These are phyloP conservation scores for Phylloporus sp. DNA, from an alignment of 768 basidiomycete genomes.

Conservation along the genomic window DNA sequence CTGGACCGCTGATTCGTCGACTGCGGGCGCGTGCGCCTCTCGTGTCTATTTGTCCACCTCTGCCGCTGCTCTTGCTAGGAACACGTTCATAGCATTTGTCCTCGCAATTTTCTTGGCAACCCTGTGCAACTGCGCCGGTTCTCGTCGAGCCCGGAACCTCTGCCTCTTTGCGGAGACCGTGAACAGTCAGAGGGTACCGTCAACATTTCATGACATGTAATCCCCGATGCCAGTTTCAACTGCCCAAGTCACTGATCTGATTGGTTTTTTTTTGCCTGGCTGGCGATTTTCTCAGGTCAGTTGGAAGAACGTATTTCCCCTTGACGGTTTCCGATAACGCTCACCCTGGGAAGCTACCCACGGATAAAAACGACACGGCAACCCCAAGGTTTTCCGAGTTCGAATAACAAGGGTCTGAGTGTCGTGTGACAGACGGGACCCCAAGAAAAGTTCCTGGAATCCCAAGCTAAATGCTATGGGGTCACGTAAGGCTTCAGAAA, in stretches of 20 bases:
- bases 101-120: conserved; percentile 53
- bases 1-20: not conserved
- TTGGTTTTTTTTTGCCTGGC: not conserved
- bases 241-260: conserved; percentile 1
- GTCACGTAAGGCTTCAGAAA: not conserved
- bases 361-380: not conserved
- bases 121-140: conserved; percentile 47
- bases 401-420: conserved; percentile 10
- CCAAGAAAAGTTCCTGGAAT: not conserved
- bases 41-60: not conserved
- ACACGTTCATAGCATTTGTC: conserved; percentile 37
- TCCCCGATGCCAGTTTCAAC: conserved; percentile 21
- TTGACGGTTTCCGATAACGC: not conserved
- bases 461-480: not conserved
- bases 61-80: conserved; percentile 29
- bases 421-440: conserved; percentile 12
- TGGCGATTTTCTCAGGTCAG: not conserved
- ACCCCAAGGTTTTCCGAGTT: conserved; percentile 1
- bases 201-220: conserved; percentile 7
- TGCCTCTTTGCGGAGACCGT: conserved; percentile 1
- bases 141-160: not conserved
- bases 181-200: conserved; percentile 1
- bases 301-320: not conserved
- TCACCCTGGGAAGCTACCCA: not conserved
- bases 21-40: not conserved